phyloP scores from a whole-genome alignment of 176 grass and related monocot species.

The Lolium perenne region DNA sequence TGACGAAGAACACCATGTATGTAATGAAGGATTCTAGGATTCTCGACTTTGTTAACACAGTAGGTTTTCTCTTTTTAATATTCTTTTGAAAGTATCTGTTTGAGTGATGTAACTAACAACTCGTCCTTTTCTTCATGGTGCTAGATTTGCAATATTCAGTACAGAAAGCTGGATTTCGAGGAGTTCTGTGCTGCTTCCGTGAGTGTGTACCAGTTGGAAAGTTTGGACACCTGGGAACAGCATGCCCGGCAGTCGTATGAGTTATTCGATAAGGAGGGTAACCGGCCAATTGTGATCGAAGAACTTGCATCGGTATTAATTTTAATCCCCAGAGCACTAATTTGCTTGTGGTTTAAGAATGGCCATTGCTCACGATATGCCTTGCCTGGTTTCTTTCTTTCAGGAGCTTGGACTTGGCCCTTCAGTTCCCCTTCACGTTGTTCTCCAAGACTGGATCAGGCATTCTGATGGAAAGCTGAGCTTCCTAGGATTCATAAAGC shows the following conservation, averaged over 20 bases:
- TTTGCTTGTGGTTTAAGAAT: not conserved
- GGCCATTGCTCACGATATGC: not conserved
- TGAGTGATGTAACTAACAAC: conserved; percentile 12
- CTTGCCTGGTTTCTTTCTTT: not conserved
- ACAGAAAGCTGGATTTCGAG: conserved; percentile 65
- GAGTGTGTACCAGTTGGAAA: conserved; percentile 69
- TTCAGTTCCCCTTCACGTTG: conserved; percentile 57
- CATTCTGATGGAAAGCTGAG: conserved; percentile 70
- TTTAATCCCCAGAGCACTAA: conserved; percentile 10
- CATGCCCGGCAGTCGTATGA: conserved; percentile 61
- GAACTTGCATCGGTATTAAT: conserved; percentile 64
- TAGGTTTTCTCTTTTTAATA: conserved; percentile 32
- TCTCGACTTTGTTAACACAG: conserved; percentile 60
- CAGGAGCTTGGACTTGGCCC: conserved; percentile 73
- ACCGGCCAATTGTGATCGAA: conserved; percentile 58
- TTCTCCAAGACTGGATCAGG: conserved; percentile 72
- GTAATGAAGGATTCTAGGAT: conserved; percentile 69
- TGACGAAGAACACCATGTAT: conserved; percentile 60
- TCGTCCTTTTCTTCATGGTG: not conserved
- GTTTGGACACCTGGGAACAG: conserved; percentile 67
- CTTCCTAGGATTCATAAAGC: conserved; percentile 66
- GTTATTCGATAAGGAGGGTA: conserved; percentile 70
- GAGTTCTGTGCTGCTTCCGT: conserved; percentile 67
- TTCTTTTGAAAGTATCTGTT: not conserved
- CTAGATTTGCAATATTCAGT: conserved; percentile 51